Percentiles rank a stretch among this genome's conserved stretches.
These are phyloP conservation scores for Pyrenochaeta sp. DNA, from an alignment of 2,329 filamentous ascomycete genomes.

Conservation along the genomic window DNA sequence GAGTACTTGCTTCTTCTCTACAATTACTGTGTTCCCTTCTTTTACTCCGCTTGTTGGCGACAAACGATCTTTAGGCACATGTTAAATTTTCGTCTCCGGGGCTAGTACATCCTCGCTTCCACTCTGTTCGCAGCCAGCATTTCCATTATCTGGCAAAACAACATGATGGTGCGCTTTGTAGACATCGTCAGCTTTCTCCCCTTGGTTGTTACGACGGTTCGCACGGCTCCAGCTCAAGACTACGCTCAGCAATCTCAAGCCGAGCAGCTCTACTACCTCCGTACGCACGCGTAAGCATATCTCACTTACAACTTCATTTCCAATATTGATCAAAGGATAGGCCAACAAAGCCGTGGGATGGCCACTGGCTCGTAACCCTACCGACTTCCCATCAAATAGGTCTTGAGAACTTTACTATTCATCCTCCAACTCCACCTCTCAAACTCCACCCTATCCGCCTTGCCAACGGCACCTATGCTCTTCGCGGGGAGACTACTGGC, in stretches of 20 bases:
- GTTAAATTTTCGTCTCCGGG: background rate
- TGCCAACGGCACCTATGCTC: conserved; percentile 18
- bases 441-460: conserved; percentile 22
- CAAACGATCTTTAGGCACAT: background rate
- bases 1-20: background rate
- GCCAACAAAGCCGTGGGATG: conserved; percentile 26
- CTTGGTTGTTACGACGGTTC: background rate
- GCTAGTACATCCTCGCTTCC: background rate
- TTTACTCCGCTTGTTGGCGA: background rate
- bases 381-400: conserved; percentile 23
- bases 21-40: background rate
- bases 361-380: conserved; percentile 22
- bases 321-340: conserved; percentile 9
- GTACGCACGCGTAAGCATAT: conserved; percentile 10
- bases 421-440: conserved; percentile 23
- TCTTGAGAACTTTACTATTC: conserved; percentile 37
- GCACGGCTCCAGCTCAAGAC: background rate
- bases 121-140: background rate
- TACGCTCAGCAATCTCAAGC: background rate
- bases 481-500: conserved; percentile 15
- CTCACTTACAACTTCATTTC: background rate
- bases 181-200: background rate
- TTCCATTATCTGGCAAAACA: background rate
- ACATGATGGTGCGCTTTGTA: background rate
- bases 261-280: conserved; percentile 12